phyloP scores from a whole-genome alignment of 768 basidiomycete species.

The Suillus variegatus region DNA sequence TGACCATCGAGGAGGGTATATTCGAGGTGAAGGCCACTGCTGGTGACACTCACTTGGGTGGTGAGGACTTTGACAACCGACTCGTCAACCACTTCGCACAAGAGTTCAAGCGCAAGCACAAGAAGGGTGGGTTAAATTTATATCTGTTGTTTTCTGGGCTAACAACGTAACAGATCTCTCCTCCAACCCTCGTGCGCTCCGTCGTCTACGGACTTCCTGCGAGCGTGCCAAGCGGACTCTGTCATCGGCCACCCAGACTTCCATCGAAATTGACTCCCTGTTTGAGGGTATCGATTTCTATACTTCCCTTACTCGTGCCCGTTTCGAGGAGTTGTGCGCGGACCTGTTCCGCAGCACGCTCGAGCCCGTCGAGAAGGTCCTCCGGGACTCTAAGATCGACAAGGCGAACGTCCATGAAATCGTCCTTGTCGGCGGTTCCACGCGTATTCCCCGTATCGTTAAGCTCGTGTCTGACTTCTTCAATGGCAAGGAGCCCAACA shows the following conservation, averaged over 20 bases:
- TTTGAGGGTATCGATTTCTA: constrained; percentile 99
- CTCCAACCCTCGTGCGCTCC: constrained; percentile 90
- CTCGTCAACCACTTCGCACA: constrained; percentile 97
- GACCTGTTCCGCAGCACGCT: constrained; percentile 93
- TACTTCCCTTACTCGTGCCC: constrained; percentile 96
- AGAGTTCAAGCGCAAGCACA: constrained; percentile 97
- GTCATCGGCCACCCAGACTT: constrained; percentile 94
- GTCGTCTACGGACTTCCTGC: constrained; percentile 96
- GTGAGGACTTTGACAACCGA: constrained; percentile 98
- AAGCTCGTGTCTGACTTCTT: constrained; percentile 99
- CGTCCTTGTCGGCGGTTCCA: constrained; percentile 96
- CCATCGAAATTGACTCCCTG: constrained; percentile 97
- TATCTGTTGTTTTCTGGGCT: constrained; percentile 12
- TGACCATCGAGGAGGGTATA: constrained; percentile 96
- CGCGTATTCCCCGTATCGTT: constrained; percentile 96
- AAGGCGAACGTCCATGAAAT: constrained; percentile 95
- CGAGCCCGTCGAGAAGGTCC: constrained; percentile 97
- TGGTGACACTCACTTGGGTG: constrained; percentile 97
- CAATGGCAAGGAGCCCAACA: constrained; percentile 98
- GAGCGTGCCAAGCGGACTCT: constrained; percentile 99
- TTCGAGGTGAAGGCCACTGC: constrained; percentile 99
- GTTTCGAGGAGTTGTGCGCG: constrained; percentile 95
- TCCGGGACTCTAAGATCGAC: constrained; percentile 98
- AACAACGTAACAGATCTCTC: constrained; percentile 66
- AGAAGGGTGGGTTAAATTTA: constrained; percentile 63